Percentiles rank a stretch among this genome's conserved stretches.
Conservation (phyloP, 768 basidiomycete genomes). For the Podaxis sp. region DNA sequence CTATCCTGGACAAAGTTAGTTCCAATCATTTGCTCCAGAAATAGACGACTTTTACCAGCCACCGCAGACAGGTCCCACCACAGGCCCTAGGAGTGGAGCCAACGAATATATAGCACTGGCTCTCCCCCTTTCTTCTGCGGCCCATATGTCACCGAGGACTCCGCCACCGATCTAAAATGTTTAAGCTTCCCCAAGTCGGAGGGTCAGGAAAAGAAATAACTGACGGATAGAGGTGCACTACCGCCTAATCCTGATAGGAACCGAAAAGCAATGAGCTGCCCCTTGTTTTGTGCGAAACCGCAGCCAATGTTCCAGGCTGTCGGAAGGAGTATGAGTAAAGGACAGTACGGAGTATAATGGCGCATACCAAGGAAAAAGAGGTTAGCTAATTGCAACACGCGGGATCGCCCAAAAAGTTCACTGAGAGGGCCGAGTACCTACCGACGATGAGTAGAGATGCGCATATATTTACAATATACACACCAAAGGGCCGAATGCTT, state of each 20-base stretch:
- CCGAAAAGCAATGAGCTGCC: conserved; percentile 61
- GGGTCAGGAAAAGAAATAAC: conserved; percentile 34
- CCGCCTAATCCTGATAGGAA: conserved; percentile 71
- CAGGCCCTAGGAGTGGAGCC: conserved; percentile 63
- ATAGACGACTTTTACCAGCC: conserved; percentile 37
- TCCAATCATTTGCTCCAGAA: not conserved
- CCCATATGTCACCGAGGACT: conserved; percentile 59
- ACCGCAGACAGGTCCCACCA: conserved; percentile 57
- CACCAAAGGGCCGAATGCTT: conserved; percentile 51
- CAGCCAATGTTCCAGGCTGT: conserved; percentile 60
- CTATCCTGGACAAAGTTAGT: conserved; percentile 36
- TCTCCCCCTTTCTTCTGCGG: conserved; percentile 55
- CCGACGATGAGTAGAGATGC: not conserved
- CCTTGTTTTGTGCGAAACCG: conserved; percentile 55
- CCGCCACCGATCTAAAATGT: conserved; percentile 52
- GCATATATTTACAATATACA: conserved; percentile 7
- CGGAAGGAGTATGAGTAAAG: not conserved
- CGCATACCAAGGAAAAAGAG: conserved; percentile 56
- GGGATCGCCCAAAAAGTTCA: conserved; percentile 66
- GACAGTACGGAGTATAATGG: not conserved
- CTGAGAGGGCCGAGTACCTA: conserved; percentile 57
- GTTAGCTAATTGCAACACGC: conserved; percentile 59
- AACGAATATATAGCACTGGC: conserved; percentile 63
- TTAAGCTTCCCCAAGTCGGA: conserved; percentile 21
- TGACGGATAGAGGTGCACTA: conserved; percentile 62